A percentile compares a stretch with the other conserved stretches of the same genome.
Conservation (phyloP, 1,139 yeast genomes). For the Wickerhamomyces sp. region DNA sequence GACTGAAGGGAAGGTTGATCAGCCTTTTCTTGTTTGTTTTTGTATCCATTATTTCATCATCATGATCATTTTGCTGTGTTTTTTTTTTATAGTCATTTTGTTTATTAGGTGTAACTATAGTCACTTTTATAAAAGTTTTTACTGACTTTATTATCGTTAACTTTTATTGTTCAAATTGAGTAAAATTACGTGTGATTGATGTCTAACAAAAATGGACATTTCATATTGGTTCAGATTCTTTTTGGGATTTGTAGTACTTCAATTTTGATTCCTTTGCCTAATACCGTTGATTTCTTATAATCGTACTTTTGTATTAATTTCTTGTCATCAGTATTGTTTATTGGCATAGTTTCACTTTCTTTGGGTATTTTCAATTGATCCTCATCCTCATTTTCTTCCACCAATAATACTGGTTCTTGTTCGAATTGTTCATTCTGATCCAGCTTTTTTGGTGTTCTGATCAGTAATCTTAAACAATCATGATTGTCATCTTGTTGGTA, state of each 20-base stretch:
- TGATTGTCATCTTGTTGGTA: constrained; percentile 3
- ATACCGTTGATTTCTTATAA: constrained; percentile 8
- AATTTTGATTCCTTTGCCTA: constrained; percentile 12
- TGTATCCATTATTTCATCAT: background rate
- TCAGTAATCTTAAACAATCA: constrained; percentile 4
- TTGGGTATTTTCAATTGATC: constrained; percentile 3
- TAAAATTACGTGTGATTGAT: no score
- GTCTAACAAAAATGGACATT: no score
- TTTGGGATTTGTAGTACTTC: constrained; percentile 16
- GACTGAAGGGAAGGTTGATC: background rate
- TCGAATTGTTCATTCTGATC: background rate
- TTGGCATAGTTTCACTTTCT: constrained; percentile 6
- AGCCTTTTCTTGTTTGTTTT: background rate
- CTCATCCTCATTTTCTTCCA: constrained; percentile 4
- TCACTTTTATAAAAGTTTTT: background rate
- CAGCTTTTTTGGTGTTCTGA: constrained; percentile 12
- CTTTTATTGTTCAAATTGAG: no score
- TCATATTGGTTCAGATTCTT: background rate
- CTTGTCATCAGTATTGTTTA: constrained; percentile 2
- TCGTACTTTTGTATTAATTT: constrained; percentile 12
- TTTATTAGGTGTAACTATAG: background rate
- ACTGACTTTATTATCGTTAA: background rate
- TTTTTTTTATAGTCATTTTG: background rate
- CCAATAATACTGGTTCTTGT: background rate
- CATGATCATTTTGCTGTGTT: background rate